Evolutionary conservation across 2,329 filamentous ascomycete species (phyloP), one percentile per base, ranked within the genome.

Genomic region (Claviceps capensis): DNA sequence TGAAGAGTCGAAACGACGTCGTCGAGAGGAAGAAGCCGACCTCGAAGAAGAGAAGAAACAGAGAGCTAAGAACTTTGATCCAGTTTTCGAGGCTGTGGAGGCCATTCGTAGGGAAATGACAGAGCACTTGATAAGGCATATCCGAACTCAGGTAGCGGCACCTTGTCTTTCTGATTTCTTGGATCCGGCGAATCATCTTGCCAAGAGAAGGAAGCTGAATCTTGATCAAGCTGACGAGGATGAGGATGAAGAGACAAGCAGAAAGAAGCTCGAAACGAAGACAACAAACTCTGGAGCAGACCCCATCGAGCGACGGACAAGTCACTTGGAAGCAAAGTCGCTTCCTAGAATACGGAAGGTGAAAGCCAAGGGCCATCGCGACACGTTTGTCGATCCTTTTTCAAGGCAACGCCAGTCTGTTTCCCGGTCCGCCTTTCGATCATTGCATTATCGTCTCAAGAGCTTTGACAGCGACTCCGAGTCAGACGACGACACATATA

Each of bases 41-140:
- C 64, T 91, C 7, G 89, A 96, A 62, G 86, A 93, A 58, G 91
- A 97, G 66, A 96, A 93, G 71, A 83, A 82, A 62, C 85, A 91
- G 60, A 77, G 91, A 50, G 90, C 90, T 17, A 84, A 85, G 62
- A 85, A 94, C 63, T 80, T 96, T 57, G 91, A 98, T 66, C 91
- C 93, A n/a, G 87, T 91, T 4, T 71, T 75, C 48, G 91, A 94
- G 63, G 91, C 93, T 37, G 74, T 89, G 41, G 82, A 90, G 55
- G 78, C 86, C 45, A 78, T 96, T 50, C 79, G 85, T 49, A 79
- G 81, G 50, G 90, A 97, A 65, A 73, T 98, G 63, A 83, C 81
- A 54, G 86, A 94, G 63, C 93, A 94, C 65, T 72, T 98, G 38
- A 81, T 97, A 56, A 81, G 86, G 57, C 89, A 96, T 64, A 86